Conservation (phyloP, 2,329 filamentous ascomycete species). For the Aureobasidium lini region DNA sequence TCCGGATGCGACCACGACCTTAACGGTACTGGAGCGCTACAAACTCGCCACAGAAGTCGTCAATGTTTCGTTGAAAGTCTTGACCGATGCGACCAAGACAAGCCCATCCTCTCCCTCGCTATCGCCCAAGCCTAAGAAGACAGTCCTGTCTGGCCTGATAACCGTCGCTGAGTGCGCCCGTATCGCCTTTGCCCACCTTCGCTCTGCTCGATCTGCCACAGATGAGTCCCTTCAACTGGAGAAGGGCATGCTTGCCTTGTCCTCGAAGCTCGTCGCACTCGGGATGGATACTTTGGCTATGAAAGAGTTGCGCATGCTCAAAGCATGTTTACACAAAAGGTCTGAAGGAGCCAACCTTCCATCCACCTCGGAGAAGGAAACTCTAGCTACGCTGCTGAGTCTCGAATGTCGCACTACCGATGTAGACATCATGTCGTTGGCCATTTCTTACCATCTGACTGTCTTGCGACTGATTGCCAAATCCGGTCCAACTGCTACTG, state of each 20-base stretch:
- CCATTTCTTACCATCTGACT: conserved; percentile 59
- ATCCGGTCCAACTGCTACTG: conserved; percentile 50
- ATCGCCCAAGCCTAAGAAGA: not conserved
- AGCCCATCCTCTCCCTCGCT: not conserved
- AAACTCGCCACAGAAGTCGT: conserved; percentile 65
- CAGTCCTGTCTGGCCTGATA: not conserved
- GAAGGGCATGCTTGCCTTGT: conserved; percentile 62
- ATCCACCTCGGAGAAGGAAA: conserved; percentile 31
- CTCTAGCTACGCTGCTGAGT: conserved; percentile 54
- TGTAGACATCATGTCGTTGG: conserved; percentile 39
- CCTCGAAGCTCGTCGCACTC: conserved; percentile 57
- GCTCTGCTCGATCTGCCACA: conserved; percentile 44
- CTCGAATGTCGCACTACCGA: conserved; percentile 42
- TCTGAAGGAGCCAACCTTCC: not conserved
- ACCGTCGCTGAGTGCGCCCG: conserved; percentile 58
- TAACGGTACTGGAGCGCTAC: conserved; percentile 54
- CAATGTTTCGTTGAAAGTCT: conserved; percentile 60
- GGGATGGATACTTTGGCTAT: conserved; percentile 60
- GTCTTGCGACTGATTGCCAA: conserved; percentile 56
- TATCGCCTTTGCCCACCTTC: conserved; percentile 57
- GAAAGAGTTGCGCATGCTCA: conserved; percentile 60
- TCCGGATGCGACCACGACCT: conserved; percentile 22
- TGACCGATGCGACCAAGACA: conserved; percentile 59
- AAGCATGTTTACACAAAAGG: conserved; percentile 20
- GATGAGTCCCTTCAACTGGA: conserved; percentile 56